phyloP scores from a whole-genome alignment of 192 early-diverging fungal species.

The Oehlia diaphana region DNA sequence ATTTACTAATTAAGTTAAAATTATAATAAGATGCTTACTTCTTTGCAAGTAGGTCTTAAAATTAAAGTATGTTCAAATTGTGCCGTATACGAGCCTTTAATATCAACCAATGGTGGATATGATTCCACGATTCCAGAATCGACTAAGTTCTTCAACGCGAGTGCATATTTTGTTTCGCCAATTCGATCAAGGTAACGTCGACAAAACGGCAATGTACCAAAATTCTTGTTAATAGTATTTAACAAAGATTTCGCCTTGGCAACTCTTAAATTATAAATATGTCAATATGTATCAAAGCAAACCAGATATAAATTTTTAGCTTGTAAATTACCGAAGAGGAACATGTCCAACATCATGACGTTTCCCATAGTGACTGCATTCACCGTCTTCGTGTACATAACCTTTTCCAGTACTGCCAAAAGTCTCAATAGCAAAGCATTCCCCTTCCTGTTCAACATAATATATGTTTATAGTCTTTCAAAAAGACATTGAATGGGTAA shows the following conservation, averaged over 20 bases:
- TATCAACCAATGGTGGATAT: slow-evolving; percentile 89
- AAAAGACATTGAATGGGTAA: not conserved
- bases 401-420: slow-evolving; percentile 95
- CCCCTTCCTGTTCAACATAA: slow-evolving; percentile 61
- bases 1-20: not conserved
- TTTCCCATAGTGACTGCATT: slow-evolving; percentile 89
- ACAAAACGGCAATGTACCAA: slow-evolving; percentile 95
- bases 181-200: slow-evolving; percentile 92
- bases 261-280: slow-evolving; percentile 43
- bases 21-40: slow-evolving; percentile 50
- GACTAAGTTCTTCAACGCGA: slow-evolving; percentile 83
- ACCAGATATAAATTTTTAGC: not conserved
- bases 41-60: slow-evolving; percentile 86
- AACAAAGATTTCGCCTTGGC: slow-evolving; percentile 74
- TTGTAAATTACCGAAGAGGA: slow-evolving; percentile 57
- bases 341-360: slow-evolving; percentile 59
- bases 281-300: not conserved
- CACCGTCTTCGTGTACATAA: slow-evolving; percentile 85
- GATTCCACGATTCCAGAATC: slow-evolving; percentile 79
- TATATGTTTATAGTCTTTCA: not conserved
- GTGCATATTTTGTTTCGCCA: slow-evolving; percentile 86
- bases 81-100: slow-evolving; percentile 87
- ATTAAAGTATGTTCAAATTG: slow-evolving; percentile 97
- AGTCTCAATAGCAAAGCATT: slow-evolving; percentile 95
- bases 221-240: slow-evolving; percentile 83